phyloP scores from a whole-genome alignment of 2,329 filamentous ascomycete genomes.

The Aspergillus fumigatiaffinis region DNA sequence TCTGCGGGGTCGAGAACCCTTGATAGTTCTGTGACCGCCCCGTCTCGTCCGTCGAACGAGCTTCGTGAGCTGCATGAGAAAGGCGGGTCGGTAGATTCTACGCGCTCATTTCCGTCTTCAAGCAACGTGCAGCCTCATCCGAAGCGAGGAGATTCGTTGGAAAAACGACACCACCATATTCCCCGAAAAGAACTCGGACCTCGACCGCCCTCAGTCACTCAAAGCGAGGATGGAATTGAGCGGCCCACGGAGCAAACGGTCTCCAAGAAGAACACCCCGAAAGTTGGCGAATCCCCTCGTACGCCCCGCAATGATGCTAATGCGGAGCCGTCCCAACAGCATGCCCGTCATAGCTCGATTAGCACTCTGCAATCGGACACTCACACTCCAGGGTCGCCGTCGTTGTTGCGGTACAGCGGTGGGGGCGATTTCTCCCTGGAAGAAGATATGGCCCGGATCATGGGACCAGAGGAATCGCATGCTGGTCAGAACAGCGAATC shows the following conservation, averaged over 20 bases:
- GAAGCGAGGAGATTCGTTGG: constrained; percentile 59
- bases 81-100: constrained; percentile 37
- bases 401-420: constrained; percentile 67
- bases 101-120: constrained; percentile 31
- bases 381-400: constrained; percentile 54
- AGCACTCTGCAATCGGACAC: constrained; percentile 39
- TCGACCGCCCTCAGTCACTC: constrained; percentile 28
- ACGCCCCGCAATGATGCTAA: constrained; percentile 48
- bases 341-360: constrained; percentile 47
- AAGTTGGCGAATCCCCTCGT: constrained; percentile 42
- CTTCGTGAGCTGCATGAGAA: constrained; percentile 54
- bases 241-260: constrained; percentile 31
- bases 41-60: constrained; percentile 57
- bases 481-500: constrained; percentile 59
- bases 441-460: constrained; percentile 87
- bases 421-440: constrained; percentile 91
- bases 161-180: constrained; percentile 50
- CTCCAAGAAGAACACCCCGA: constrained; percentile 39
- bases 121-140: constrained; percentile 40
- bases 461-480: constrained; percentile 65
- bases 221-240: constrained; percentile 31
- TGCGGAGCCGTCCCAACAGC: constrained; percentile 18
- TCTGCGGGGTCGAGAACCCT: constrained; percentile 28
- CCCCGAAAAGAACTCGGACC: constrained; percentile 60
- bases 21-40: constrained; percentile 28